These are phyloP conservation scores for Chlorella sp. DNA, from an alignment of 139 green algal species.

Conservation along the genomic window DNA sequence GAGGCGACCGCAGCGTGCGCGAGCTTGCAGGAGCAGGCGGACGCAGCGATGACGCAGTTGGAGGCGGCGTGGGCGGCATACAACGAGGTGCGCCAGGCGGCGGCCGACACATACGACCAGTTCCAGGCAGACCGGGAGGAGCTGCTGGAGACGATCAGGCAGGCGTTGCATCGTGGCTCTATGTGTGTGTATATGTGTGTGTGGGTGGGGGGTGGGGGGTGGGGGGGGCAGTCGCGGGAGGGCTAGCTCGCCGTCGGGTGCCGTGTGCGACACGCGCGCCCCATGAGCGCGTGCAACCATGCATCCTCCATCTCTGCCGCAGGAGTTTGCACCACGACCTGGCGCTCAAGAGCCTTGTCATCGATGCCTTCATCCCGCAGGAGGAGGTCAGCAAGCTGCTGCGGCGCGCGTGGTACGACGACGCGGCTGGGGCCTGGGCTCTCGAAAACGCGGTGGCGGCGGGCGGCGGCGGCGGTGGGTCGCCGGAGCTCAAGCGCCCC, in stretches of 20 bases:
- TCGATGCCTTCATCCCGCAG: slow-evolving; percentile 77
- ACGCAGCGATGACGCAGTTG: slow-evolving; percentile 74
- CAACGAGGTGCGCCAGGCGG: slow-evolving; percentile 54
- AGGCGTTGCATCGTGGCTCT: too few species aligned
- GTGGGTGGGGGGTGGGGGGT: too few species aligned
- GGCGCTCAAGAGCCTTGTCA: slow-evolving; percentile 80
- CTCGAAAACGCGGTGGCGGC: not conserved
- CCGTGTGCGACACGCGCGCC: too few species aligned
- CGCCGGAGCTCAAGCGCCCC: not conserved
- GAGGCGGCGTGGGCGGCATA: slow-evolving; percentile 69
- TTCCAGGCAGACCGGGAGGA: slow-evolving; percentile 77
- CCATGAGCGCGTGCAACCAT: too few species aligned
- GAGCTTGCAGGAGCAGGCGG: slow-evolving; percentile 63
- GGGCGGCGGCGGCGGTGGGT: not conserved
- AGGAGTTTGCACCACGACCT: slow-evolving; percentile 77
- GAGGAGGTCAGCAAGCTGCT: slow-evolving; percentile 62
- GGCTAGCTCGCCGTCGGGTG: too few species aligned
- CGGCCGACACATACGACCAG: slow-evolving; percentile 68
- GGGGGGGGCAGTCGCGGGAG: too few species aligned
- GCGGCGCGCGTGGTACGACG: not conserved
- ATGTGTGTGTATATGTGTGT: too few species aligned
- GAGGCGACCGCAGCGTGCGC: slow-evolving; percentile 31
- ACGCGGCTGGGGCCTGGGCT: not conserved
- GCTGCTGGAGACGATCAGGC: slow-evolving; percentile 56
- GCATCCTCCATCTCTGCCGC: slow-evolving; percentile 14